A percentile compares a stretch with the other conserved stretches of the same genome.
These are phyloP conservation scores for Eutypella sp. DNA, from an alignment of 2,329 filamentous ascomycete genomes.

Conservation along the genomic window DNA sequence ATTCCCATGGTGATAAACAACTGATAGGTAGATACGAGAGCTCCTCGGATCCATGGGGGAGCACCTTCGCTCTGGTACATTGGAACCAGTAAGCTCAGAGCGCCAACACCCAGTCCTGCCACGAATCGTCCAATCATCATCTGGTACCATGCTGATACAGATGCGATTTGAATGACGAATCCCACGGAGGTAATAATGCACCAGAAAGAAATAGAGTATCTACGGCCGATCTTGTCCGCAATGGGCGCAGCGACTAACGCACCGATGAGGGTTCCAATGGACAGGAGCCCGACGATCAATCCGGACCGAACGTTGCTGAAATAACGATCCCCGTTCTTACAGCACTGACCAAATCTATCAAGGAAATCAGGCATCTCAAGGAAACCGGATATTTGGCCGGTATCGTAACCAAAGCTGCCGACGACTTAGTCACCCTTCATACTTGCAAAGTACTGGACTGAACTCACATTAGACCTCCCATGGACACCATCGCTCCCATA, in stretches of 20 bases:
- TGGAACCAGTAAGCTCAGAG: slow-evolving; percentile 59
- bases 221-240: slow-evolving; percentile 53
- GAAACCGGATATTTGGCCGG: slow-evolving; percentile 52
- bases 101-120: slow-evolving; percentile 64
- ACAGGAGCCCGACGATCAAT: slow-evolving; percentile 53
- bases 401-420: slow-evolving; percentile 64
- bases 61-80: slow-evolving; percentile 64
- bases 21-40: slow-evolving; percentile 66
- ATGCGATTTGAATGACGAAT: slow-evolving; percentile 61
- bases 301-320: slow-evolving; percentile 35
- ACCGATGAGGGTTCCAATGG: slow-evolving; percentile 51
- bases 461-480: too few relatives aligned
- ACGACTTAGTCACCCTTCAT: too few relatives aligned
- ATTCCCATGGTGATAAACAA: slow-evolving; percentile 71
- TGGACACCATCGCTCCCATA: too few relatives aligned
- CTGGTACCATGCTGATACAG: slow-evolving; percentile 56
- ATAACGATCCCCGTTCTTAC: slow-evolving; percentile 28
- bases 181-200: slow-evolving; percentile 57
- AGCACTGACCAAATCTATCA: slow-evolving; percentile 52
- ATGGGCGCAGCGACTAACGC: slow-evolving; percentile 49
- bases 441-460: too few relatives aligned
- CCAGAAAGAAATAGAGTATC: slow-evolving; percentile 48
- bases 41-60: slow-evolving; percentile 58
- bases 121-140: slow-evolving; percentile 61
- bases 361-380: slow-evolving; percentile 49